Percentiles rank a stretch among this genome's conserved stretches.
phyloP scores from a whole-genome alignment of 306 rosid species.

The Pyrus pyrifolia region DNA sequence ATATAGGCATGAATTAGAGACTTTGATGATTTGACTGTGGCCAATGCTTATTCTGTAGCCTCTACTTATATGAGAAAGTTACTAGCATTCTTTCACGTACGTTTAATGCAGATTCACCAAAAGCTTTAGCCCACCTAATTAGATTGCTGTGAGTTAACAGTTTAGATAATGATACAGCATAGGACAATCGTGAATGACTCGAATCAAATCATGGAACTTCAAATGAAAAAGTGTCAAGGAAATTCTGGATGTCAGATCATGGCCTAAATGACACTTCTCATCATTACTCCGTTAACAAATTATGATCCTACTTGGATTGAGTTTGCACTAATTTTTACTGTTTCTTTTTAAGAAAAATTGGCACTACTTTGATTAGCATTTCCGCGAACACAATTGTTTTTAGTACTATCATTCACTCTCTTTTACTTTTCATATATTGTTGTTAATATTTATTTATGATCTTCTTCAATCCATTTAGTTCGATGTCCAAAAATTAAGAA shows the following conservation, averaged over 20 bases:
- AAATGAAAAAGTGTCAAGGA: not conserved
- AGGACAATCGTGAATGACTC: not conserved
- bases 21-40: not conserved
- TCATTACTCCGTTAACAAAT: not conserved
- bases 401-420: too few relatives aligned
- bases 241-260: not conserved
- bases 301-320: not conserved
- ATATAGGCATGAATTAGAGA: not conserved
- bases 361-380: not conserved
- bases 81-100: too few relatives aligned
- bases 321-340: not conserved
- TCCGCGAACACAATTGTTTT: too few relatives aligned
- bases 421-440: too few relatives aligned
- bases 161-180: not conserved
- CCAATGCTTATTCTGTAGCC: not conserved
- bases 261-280: not conserved
- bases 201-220: not conserved
- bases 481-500: rapidly evolving
- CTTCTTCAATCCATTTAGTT: too few relatives aligned
- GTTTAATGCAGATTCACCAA: not conserved
- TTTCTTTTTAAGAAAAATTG: not conserved
- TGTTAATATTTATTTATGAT: too few relatives aligned
- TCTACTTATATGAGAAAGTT: too few relatives aligned
- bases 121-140: not conserved
- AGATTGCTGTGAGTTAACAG: not conserved